Percentiles rank a stretch among this genome's conserved stretches.
phyloP scores from a whole-genome alignment of 306 rosid genomes.

The Vicia faba region DNA sequence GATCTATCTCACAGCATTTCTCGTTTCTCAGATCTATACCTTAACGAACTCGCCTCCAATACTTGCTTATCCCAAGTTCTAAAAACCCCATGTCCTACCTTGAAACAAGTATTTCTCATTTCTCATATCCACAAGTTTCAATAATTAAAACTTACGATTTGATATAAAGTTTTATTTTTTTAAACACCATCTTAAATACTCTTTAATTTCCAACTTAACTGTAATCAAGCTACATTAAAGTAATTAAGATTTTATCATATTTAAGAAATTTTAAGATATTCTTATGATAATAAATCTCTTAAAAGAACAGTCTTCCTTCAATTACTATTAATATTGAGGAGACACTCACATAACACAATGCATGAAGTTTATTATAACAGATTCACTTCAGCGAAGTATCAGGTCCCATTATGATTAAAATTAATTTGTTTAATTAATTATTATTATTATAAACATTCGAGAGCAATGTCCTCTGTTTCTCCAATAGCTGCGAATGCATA shows the following conservation, averaged over 20 bases:
- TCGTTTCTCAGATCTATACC: not conserved
- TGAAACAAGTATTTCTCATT: not conserved
- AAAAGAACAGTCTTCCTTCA: not conserved
- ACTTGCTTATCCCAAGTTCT: too few species aligned
- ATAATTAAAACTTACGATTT: not conserved
- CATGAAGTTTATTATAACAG: not conserved
- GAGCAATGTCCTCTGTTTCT: slow-evolving; percentile 18
- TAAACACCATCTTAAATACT: not conserved
- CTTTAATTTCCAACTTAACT: not conserved
- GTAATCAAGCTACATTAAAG: not conserved
- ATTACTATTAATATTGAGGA: not conserved
- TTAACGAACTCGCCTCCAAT: too few species aligned
- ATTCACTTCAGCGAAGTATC: not conserved
- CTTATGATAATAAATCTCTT: too few species aligned
- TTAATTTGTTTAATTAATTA: not conserved
- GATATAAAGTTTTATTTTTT: not conserved
- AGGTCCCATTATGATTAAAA: not conserved
- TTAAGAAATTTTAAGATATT: not conserved
- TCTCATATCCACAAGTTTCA: not conserved
- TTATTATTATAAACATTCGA: not conserved
- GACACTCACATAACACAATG: not conserved
- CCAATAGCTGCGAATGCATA: slow-evolving; percentile 2
- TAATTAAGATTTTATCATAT: not conserved
- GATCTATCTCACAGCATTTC: not conserved
- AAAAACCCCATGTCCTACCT: not conserved